Percentiles rank a stretch among this genome's conserved stretches.
These are phyloP conservation scores for Curvularia sp. DNA, from an alignment of 2,329 filamentous ascomycete species.

Conservation along the genomic window DNA sequence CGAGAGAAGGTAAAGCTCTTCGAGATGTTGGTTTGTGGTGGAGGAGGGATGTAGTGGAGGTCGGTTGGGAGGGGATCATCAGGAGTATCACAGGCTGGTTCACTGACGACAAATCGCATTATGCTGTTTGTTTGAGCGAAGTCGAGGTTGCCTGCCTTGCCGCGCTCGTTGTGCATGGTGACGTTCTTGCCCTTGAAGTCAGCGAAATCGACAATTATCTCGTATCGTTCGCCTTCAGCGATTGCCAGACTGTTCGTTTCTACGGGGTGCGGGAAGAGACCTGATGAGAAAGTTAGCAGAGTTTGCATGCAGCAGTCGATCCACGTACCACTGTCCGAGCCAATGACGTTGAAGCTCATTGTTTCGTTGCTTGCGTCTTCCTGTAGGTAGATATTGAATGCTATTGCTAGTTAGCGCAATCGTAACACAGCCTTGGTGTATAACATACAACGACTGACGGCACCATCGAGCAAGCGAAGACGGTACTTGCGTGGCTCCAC, in stretches of 20 bases:
- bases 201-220: slow-evolving; percentile 65
- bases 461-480: slow-evolving; percentile 60
- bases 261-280: slow-evolving; percentile 58
- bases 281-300: slow-evolving; percentile 16
- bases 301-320: too few species aligned
- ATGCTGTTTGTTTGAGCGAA: slow-evolving; percentile 55
- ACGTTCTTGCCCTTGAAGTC: slow-evolving; percentile 58
- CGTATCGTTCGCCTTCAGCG: slow-evolving; percentile 65
- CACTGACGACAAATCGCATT: slow-evolving; percentile 56
- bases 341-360: slow-evolving; percentile 62
- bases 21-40: slow-evolving; percentile 24
- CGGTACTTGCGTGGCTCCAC: slow-evolving; percentile 67
- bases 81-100: slow-evolving; percentile 21
- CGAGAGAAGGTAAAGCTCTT: slow-evolving; percentile 44
- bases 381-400: slow-evolving; percentile 59
- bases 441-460: slow-evolving; percentile 33
- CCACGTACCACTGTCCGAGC: slow-evolving; percentile 56
- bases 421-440: background rate
- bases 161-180: slow-evolving; percentile 53
- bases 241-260: slow-evolving; percentile 54
- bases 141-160: slow-evolving; percentile 56
- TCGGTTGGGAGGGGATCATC: slow-evolving; percentile 39
- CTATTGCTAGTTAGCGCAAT: slow-evolving; percentile 27
- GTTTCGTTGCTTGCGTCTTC: slow-evolving; percentile 30
- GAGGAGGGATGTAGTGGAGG: slow-evolving; percentile 37